Evolutionary conservation across 345 rosid genomes (phyloP), one percentile per base, ranked within the genome.

Genomic region (Cardamine resedifolia): DNA sequence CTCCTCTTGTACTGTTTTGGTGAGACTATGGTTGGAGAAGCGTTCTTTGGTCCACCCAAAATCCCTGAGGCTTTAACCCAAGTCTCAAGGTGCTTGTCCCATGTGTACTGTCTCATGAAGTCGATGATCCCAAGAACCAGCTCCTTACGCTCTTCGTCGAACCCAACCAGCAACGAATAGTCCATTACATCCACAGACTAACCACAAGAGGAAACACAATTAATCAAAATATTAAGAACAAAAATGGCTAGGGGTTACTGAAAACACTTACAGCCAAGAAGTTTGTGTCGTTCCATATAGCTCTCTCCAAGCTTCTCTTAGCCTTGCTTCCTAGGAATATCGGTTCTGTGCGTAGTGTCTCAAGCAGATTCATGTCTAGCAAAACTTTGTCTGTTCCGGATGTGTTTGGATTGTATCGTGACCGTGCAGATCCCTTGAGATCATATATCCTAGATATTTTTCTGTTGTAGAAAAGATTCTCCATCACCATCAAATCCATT

Each of bases 51-150:
- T 49, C 99, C 99, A 3, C 99, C 99, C 7, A 96, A 86, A 48
- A 92, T 87, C 30, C 97, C 97, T 1, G 94, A 77, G 12, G 96
- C 90, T 80, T 96, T 96, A 2, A 96, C 92, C 99, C 96, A 92
- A 11, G 99, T 90, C 88, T 96, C 99, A 73, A 96, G 80, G 41
- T 96, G 98, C 83, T 96, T 96, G 81, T 96, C 99, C 99, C 99
- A 96, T 58, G 99, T 96, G 79, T 96, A 96, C 64, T 96, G 97
- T 83, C 99, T 86, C 90, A 92, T 84, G 89, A 84, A 92, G 83
- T 96, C 99, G 10, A 96, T 96, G 71, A 96, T 96, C 39, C 99
- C 99, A 52, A 96, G 57, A 43, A 96, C 98, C 73, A 96, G 84
- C 74, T 92, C 99, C 51, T 92, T 88, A 28, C 84, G 81, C 78